Percentiles rank a stretch among this genome's conserved stretches.
phyloP scores from a whole-genome alignment of 371 early-diverging fungal species.

The Mortierella sp. region DNA sequence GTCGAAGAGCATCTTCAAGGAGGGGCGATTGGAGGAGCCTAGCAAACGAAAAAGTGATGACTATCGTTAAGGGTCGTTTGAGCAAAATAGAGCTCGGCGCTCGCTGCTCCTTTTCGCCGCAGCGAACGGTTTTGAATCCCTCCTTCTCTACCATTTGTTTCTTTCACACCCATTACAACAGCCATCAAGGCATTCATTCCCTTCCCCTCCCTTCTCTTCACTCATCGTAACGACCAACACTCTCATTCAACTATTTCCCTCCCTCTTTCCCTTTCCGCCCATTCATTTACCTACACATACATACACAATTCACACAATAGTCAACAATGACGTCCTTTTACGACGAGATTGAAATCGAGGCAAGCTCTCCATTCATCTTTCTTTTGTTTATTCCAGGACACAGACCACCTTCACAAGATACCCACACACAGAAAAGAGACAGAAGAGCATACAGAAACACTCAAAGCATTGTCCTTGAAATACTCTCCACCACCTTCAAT shows the following conservation, averaged over 20 bases:
- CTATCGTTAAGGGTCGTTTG: no score
- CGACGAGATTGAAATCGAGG: conserved; percentile 76
- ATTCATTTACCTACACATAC: background rate
- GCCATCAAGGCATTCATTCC: background rate
- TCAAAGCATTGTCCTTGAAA: background rate
- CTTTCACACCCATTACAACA: background rate
- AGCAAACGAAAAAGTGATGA: no score
- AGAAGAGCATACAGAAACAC: background rate
- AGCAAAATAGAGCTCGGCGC: background rate
- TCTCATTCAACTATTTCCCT: background rate
- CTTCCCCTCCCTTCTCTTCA: background rate
- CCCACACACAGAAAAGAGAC: background rate
- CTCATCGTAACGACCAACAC: background rate
- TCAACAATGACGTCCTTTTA: conserved; percentile 76
- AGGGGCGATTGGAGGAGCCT: no score
- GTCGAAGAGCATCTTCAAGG: no score
- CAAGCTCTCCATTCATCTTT: conserved; percentile 20
- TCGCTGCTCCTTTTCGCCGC: background rate
- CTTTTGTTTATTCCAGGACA: conserved; percentile 23
- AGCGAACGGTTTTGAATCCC: background rate
- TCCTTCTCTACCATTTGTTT: background rate
- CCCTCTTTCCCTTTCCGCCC: background rate
- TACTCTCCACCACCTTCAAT: background rate
- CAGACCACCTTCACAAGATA: background rate
- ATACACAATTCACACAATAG: background rate